Evolutionary conservation across 495 filamentous ascomycete species (phyloP).

Genomic region (Aspergillus mulundensis): DNA sequence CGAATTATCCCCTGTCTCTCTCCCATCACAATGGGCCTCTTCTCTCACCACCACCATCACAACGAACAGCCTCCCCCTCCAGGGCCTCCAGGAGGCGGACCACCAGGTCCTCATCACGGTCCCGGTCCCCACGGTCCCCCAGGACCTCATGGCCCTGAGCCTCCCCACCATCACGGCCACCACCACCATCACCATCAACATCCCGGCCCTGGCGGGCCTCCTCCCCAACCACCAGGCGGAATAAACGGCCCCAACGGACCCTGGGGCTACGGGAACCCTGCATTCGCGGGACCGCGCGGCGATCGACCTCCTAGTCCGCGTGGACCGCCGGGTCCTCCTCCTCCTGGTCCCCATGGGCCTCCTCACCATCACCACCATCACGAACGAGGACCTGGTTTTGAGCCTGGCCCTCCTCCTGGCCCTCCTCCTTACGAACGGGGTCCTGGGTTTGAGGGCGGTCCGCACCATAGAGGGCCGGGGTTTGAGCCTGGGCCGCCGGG

Average conservation of each 20-base stretch:
- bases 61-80: neutral
- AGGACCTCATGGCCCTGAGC: too few relatives aligned
- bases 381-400: neutral
- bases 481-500: neutral
- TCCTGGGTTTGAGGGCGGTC: neutral
- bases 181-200: neutral
- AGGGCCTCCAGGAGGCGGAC: neutral
- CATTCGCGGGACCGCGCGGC: neutral
- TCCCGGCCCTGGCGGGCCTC: neutral
- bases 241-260: neutral
- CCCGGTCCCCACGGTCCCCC: neutral
- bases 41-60: neutral
- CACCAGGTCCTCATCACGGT: neutral
- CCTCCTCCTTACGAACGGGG: neutral
- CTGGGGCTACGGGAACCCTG: neutral
- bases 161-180: neutral
- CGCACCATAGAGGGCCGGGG: too few relatives aligned
- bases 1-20: neutral
- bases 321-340: too few relatives aligned
- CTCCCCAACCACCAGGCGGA: neutral
- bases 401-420: neutral
- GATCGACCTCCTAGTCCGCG: neutral
- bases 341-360: neutral
- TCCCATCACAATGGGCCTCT: slow-evolving; percentile 1
- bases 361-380: neutral